Evolutionary conservation across 495 filamentous ascomycete species (phyloP).

Genomic region (Lichina pygmaea): DNA sequence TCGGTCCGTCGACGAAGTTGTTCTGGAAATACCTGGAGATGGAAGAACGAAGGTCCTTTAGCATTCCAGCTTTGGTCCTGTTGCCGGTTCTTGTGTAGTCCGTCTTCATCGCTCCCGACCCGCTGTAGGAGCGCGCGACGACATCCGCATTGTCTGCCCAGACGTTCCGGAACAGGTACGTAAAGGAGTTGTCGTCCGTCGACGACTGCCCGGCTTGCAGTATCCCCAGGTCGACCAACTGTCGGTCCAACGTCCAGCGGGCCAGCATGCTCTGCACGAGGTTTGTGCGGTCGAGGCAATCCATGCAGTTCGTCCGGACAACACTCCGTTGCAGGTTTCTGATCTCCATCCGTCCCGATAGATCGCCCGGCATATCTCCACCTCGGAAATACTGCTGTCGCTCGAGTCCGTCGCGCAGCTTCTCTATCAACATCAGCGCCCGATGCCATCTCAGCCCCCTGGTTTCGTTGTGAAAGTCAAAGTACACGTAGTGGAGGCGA

Average conservation of each 20-base stretch:
- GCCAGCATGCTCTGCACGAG: constrained; percentile 91
- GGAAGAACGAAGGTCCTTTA: constrained; percentile 64
- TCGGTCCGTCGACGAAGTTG: constrained; percentile 77
- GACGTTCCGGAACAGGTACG: constrained; percentile 71
- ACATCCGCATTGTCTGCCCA: constrained; percentile 98
- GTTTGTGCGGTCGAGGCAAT: constrained; percentile 93
- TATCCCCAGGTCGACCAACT: constrained; percentile 58
- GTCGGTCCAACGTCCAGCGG: constrained; percentile 60
- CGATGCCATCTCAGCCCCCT: constrained; percentile 85
- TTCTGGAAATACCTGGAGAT: constrained; percentile 64
- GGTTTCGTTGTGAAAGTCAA: constrained; percentile 95
- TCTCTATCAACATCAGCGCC: constrained; percentile 61
- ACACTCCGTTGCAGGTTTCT: constrained; percentile 60
- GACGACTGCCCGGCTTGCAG: constrained; percentile 40
- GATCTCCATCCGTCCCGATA: constrained; percentile 43
- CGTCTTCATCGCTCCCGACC: constrained; percentile 87
- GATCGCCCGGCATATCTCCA: constrained; percentile 49
- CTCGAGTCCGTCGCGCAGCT: constrained; percentile 39
- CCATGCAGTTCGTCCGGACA: constrained; percentile 96
- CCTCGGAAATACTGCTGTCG: constrained; percentile 81
- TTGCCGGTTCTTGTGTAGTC: constrained; percentile 79
- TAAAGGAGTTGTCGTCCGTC: constrained; percentile 49
- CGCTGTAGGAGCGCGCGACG: constrained; percentile 75
- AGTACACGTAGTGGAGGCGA: constrained; percentile 81
- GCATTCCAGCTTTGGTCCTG: constrained; percentile 52